These are phyloP conservation scores for Claviceps lovelessii DNA, from an alignment of 2,329 filamentous ascomycete species.

Conservation along the genomic window DNA sequence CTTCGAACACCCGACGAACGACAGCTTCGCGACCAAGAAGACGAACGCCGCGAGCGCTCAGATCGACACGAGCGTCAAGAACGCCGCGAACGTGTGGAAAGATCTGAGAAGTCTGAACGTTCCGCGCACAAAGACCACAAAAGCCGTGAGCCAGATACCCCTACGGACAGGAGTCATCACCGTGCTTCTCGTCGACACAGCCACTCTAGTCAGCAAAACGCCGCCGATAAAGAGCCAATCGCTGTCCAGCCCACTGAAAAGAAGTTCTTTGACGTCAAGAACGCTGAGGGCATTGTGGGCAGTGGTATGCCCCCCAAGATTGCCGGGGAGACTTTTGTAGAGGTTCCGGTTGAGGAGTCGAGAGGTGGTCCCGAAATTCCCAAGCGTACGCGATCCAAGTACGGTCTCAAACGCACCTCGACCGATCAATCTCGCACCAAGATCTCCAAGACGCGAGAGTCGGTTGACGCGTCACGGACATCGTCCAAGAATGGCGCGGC, in stretches of 20 bases:
- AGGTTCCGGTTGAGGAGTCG: not conserved
- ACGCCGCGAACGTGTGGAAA: slow-evolving; percentile 8
- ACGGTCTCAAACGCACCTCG: slow-evolving; percentile 14
- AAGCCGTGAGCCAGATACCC: slow-evolving; percentile 21
- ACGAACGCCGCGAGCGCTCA: slow-evolving; percentile 12
- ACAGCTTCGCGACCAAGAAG: slow-evolving; percentile 15
- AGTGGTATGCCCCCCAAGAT: slow-evolving; percentile 11
- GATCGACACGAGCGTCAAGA: slow-evolving; percentile 10
- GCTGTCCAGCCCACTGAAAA: slow-evolving; percentile 15
- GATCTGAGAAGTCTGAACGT: slow-evolving; percentile 5
- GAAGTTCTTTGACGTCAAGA: slow-evolving; percentile 29
- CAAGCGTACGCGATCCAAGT: slow-evolving; percentile 19
- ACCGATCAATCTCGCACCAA: slow-evolving; percentile 14
- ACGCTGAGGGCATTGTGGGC: slow-evolving; percentile 21
- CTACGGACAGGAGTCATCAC: slow-evolving; percentile 16
- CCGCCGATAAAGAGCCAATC: slow-evolving; percentile 14
- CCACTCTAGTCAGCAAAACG: slow-evolving; percentile 20
- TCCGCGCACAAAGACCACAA: slow-evolving; percentile 11
- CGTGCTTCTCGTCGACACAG: slow-evolving; percentile 29
- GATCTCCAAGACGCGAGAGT: slow-evolving; percentile 12
- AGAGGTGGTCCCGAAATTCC: slow-evolving; percentile 11
- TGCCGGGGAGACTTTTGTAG: slow-evolving; percentile 10
- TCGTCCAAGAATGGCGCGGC: slow-evolving; percentile 2
- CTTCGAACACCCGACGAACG: slow-evolving; percentile 32
- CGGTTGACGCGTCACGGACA: not conserved